Evolutionary conservation across 768 basidiomycete species (phyloP).

Genomic region (Hygrophorus russula): DNA sequence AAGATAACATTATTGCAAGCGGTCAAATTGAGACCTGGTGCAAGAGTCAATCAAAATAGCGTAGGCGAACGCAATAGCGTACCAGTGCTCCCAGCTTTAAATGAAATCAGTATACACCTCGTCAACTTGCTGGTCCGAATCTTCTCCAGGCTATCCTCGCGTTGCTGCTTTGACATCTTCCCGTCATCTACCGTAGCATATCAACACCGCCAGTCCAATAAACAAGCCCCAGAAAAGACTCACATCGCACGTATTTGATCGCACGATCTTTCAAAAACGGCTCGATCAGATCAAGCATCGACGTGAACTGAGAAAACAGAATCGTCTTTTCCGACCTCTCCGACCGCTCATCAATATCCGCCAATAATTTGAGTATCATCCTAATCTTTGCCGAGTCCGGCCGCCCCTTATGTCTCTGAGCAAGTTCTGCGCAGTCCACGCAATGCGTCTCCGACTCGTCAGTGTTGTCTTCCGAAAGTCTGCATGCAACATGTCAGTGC

Average conservation of each 20-base stretch:
- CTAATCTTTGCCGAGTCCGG: conserved; percentile 81
- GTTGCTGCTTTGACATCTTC: conserved; percentile 64
- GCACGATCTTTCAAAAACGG: conserved; percentile 65
- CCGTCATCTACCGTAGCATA: conserved; percentile 64
- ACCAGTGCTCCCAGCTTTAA: conserved; percentile 96
- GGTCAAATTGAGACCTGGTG: conserved; percentile 74
- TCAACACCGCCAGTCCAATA: background rate
- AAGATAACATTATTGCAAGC: conserved; percentile 92
- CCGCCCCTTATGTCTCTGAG: conserved; percentile 40
- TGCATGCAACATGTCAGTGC: conserved; percentile 12
- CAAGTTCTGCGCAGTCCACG: conserved; percentile 43
- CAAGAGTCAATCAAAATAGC: conserved; percentile 4
- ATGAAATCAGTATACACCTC: conserved; percentile 84
- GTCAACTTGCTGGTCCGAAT: conserved; percentile 51
- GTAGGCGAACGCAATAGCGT: conserved; percentile 11
- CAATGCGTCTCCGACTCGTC: conserved; percentile 40
- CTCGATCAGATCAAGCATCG: conserved; percentile 77
- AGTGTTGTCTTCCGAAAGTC: conserved; percentile 26
- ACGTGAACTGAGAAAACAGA: conserved; percentile 90
- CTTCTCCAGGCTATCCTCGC: conserved; percentile 62
- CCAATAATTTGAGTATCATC: conserved; percentile 66
- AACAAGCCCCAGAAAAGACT: conserved; percentile 22
- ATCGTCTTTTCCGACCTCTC: conserved; percentile 80
- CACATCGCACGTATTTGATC: conserved; percentile 77
- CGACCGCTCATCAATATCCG: conserved; percentile 47